Evolutionary conservation across 116 monocot genomes (phyloP).

Genomic region (Zostera marina): DNA sequence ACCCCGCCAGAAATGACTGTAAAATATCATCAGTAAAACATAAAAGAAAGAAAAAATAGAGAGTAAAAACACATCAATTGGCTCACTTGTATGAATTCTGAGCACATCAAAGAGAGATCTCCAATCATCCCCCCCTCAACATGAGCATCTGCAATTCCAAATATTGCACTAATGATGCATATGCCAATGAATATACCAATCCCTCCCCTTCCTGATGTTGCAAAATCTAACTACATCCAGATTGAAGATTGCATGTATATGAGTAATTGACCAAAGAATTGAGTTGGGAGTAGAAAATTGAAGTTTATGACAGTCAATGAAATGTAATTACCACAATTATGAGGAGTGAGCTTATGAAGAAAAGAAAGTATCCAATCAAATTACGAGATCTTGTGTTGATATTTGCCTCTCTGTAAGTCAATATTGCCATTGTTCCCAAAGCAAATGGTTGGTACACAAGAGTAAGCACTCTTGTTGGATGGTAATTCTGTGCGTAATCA

Average conservation of each 20-base stretch:
- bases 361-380: constrained; percentile 35
- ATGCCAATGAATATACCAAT: constrained; percentile 40
- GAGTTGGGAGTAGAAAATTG: not conserved
- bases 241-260: not conserved
- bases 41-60: too few relatives aligned
- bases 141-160: constrained; percentile 60
- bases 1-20: constrained; percentile 39
- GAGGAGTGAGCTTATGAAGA: constrained; percentile 36
- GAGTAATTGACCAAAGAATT: not conserved
- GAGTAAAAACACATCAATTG: too few relatives aligned
- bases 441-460: constrained; percentile 72
- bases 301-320: not conserved
- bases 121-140: constrained; percentile 60
- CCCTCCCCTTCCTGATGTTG: constrained; percentile 49
- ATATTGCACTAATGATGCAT: constrained; percentile 34
- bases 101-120: constrained; percentile 60
- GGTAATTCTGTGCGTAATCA: constrained; percentile 37
- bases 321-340: constrained; percentile 27
- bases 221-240: constrained; percentile 40
- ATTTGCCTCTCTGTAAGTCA: constrained; percentile 43
- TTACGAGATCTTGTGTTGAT: constrained; percentile 50
- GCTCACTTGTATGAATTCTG: constrained; percentile 55
- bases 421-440: constrained; percentile 23
- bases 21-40: too few relatives aligned
- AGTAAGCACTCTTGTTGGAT: constrained; percentile 62